phyloP scores from a whole-genome alignment of 345 rosid species.

The Eucalyptus victrix region DNA sequence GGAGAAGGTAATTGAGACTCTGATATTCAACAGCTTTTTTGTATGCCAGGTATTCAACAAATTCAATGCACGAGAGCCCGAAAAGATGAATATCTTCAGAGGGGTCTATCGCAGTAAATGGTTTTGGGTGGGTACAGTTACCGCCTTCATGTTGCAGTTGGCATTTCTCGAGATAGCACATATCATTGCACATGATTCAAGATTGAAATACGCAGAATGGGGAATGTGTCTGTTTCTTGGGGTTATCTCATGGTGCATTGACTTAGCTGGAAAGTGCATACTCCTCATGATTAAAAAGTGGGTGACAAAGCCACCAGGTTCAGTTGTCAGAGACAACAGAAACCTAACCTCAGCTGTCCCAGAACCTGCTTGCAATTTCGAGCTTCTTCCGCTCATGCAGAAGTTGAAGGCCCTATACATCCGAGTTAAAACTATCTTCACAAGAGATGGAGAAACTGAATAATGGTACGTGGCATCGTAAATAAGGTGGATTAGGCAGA shows the following conservation, averaged over 20 bases:
- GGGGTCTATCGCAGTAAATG: background rate
- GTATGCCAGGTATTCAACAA: constrained; percentile 9
- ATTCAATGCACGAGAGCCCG: background rate
- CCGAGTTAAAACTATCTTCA: background rate
- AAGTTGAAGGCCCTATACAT: background rate
- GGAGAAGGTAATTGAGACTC: background rate
- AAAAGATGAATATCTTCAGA: constrained; percentile 7
- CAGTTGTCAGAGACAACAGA: background rate
- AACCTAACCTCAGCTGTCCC: background rate
- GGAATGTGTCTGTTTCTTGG: background rate
- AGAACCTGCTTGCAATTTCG: background rate
- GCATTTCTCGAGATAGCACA: background rate
- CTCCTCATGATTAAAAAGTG: background rate
- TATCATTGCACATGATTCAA: background rate
- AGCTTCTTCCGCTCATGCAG: background rate
- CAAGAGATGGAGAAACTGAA: background rate
- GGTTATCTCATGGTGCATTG: background rate
- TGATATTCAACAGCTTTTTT: constrained; percentile 12
- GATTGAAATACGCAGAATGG: background rate
- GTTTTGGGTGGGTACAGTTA: background rate
- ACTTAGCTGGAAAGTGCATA: background rate
- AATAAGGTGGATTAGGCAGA: background rate
- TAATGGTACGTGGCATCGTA: background rate
- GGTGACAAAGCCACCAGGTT: background rate
- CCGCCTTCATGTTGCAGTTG: background rate